Evolutionary conservation across 176 grass and related monocot genomes (phyloP).

Genomic region (Coix lacrymajobi): DNA sequence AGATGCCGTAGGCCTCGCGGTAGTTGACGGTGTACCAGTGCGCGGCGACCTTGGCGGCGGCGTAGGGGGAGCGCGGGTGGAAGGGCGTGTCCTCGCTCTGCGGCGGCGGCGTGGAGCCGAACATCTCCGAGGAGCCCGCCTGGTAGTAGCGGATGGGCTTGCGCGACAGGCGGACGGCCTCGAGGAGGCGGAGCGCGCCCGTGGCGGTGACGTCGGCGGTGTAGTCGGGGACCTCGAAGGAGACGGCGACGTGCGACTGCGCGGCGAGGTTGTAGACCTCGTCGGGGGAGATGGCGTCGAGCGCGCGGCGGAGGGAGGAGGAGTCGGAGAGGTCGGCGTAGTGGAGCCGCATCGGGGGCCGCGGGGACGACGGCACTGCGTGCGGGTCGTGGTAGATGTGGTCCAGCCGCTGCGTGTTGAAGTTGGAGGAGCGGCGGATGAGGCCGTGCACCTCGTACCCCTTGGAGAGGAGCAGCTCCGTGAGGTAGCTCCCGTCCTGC

Average conservation of each 20-base stretch:
- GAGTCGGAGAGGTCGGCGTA: constrained; percentile 97
- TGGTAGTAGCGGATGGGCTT: constrained; percentile 83
- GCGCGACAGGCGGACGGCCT: constrained; percentile 68
- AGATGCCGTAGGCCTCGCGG: constrained; percentile 87
- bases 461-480: constrained; percentile 75
- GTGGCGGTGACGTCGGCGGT: constrained; percentile 89
- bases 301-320: constrained; percentile 82
- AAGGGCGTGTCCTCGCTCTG: constrained; percentile 74
- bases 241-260: constrained; percentile 92
- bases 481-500: constrained; percentile 95
- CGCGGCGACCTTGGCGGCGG: constrained; percentile 89
- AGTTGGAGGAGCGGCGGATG: constrained; percentile 97
- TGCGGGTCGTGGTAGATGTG: constrained; percentile 98
- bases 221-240: constrained; percentile 96
- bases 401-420: constrained; percentile 84
- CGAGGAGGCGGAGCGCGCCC: constrained; percentile 87
- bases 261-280: constrained; percentile 99
- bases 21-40: constrained; percentile 99
- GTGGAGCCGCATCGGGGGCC: constrained; percentile 87
- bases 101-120: constrained; percentile 90
- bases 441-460: constrained; percentile 98
- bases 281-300: constrained; percentile 79
- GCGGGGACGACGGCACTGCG: constrained; percentile 35
- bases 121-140: constrained; percentile 97
- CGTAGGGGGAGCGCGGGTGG: constrained; percentile 91